Percentiles rank a stretch among this genome's conserved stretches.
phyloP scores from a whole-genome alignment of 495 filamentous ascomycete species.

The Parmelia sp. region DNA sequence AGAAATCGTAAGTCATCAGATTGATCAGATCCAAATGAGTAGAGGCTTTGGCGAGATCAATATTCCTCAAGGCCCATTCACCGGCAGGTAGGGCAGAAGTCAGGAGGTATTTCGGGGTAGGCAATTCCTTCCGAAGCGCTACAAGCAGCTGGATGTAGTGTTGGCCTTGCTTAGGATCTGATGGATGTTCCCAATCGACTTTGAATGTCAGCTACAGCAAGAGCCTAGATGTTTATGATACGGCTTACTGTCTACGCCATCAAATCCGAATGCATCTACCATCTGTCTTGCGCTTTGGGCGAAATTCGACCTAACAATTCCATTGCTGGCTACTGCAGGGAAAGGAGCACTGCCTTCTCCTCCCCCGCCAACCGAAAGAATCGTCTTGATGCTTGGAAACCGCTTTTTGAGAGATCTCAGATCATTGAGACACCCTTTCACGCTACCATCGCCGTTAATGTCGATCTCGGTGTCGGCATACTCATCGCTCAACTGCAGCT shows the following conservation, averaged over 20 bases:
- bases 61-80: conserved; percentile 66
- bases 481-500: conserved; percentile 70
- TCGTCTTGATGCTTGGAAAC: conserved; percentile 68
- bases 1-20: conserved; percentile 82
- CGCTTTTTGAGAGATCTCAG: conserved; percentile 68
- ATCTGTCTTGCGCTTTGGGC: conserved; percentile 62
- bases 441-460: conserved; percentile 54
- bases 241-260: conserved; percentile 74
- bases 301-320: conserved; percentile 59
- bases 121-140: conserved; percentile 62
- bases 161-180: conserved; percentile 57
- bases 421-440: conserved; percentile 69
- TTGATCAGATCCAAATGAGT: conserved; percentile 73
- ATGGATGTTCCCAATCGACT: conserved; percentile 93
- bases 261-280: conserved; percentile 67
- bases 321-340: conserved; percentile 60
- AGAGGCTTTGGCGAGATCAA: conserved; percentile 60
- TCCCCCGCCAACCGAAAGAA: conserved; percentile 83
- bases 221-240: neutral
- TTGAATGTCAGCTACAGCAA: conserved; percentile 12
- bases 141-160: conserved; percentile 70
- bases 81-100: conserved; percentile 79
- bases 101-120: conserved; percentile 64
- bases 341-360: conserved; percentile 73
- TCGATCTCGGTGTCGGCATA: conserved; percentile 75